Base-by-base conservation (phyloP, 352 stramenopile genomes). In the Pseudoperonospora humuli region DNA sequence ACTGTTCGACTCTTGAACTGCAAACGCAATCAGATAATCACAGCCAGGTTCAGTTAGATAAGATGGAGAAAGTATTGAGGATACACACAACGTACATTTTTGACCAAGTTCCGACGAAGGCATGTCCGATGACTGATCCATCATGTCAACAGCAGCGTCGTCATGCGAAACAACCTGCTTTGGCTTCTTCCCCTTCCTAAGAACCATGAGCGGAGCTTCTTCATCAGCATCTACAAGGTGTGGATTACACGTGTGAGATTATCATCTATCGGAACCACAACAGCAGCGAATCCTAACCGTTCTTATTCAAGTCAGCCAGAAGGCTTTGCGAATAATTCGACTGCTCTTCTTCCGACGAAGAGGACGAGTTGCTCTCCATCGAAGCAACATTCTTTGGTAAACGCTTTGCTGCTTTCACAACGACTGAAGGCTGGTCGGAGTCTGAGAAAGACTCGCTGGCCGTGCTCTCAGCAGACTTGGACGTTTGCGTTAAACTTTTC, bases 281-380 rank as follows among this genome's bases (percentile, higher is more conserved):
- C 24, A 45, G 24, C 39, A 49, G 33, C 67, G 13, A 41, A 43
- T 58, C 62, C 71, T 64, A 66, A 83, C 73, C 71, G 18, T 67
- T 61, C 35, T 77, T 77, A 20, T 67, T 83, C 60, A 89, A 61
- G 32, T 86, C 72, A 24, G 76, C 76, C 26, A 89, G 53, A 5
- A 89, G 59, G 54, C 69, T 81, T 50, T 89, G 71, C 27, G 71
- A 86, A 52, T 89, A 89, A 55, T 85, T 69, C 14, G 81, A 39
- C 26, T 71, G 58, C 46, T 89, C 76, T 24, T 86, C 75, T 32
- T 84, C 70, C 14, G 56, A 65, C 31, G 55, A 61, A 17, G 55
- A 80, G 15, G 54, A 64, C 15, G 45, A 62, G 32, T 50, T 65
- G 48, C 31, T 60, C 26, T 70, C 50, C 17, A 50, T 50, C 20